These are phyloP conservation scores for Triticum monococcum DNA, from an alignment of 176 grass and related monocot genomes.

Conservation along the genomic window DNA sequence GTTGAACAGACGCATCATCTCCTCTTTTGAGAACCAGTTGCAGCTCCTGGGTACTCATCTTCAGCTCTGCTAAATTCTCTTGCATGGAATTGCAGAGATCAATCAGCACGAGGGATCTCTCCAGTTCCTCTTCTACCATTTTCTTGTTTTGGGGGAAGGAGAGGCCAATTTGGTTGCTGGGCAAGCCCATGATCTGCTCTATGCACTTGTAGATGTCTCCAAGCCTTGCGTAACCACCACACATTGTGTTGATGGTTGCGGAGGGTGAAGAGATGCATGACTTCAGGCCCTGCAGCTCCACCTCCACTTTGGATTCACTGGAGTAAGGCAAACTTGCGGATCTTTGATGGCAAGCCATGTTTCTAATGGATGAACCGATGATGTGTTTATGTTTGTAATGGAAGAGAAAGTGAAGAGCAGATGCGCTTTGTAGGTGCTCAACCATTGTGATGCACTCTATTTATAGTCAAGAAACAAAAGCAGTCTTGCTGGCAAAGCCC, in stretches of 20 bases:
- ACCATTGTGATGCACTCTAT: background rate
- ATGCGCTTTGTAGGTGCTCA: conserved; percentile 9
- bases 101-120: conserved; percentile 36
- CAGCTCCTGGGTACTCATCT: conserved; percentile 28
- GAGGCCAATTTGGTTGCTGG: conserved; percentile 40
- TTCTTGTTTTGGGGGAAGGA: conserved; percentile 16
- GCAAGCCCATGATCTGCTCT: conserved; percentile 40
- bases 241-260: background rate
- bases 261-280: conserved; percentile 2
- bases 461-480: conserved; percentile 25
- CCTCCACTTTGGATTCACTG: conserved; percentile 25
- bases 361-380: background rate
- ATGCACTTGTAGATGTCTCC: conserved; percentile 25
- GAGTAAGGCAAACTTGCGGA: conserved; percentile 50
- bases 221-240: conserved; percentile 16
- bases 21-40: conserved; percentile 33
- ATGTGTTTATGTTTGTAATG: background rate
- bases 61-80: conserved; percentile 29
- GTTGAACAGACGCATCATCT: background rate
- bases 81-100: conserved; percentile 39
- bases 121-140: conserved; percentile 39
- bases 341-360: conserved; percentile 49
- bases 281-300: conserved; percentile 38
- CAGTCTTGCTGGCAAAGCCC: background rate
- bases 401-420: background rate